Conservation (phyloP, 305 asterid species). For the Striga hermonthica region DNA sequence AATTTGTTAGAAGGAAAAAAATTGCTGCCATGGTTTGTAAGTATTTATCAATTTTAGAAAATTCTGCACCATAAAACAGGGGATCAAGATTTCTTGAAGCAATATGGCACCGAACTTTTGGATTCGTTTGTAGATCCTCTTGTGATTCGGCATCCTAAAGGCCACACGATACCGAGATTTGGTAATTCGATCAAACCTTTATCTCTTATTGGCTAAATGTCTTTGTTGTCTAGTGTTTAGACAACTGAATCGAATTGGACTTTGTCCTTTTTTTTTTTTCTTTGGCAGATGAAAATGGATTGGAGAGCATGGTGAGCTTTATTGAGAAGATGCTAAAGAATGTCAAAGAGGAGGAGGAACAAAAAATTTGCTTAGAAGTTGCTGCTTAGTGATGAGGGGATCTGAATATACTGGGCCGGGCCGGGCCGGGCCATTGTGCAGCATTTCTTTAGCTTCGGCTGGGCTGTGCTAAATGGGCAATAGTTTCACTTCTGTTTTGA, state of each 20-base stretch:
- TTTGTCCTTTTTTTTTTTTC: neutral
- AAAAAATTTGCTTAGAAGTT: conserved; percentile 20
- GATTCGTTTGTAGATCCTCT: conserved; percentile 64
- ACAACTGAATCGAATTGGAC: neutral
- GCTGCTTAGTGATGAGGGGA: conserved; percentile 12
- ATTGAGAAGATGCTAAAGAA: conserved; percentile 56
- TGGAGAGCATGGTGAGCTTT: conserved; percentile 65
- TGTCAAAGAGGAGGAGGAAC: conserved; percentile 31
- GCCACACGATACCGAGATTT: conserved; percentile 87
- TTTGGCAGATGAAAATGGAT: conserved; percentile 56
- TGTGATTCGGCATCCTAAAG: conserved; percentile 82
- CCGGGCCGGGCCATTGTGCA: neutral
- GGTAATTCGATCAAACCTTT: conserved; percentile 42
- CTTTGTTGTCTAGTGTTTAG: neutral
- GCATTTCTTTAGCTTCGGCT: no score
- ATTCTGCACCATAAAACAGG: conserved; percentile 44
- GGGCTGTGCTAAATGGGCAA: no score
- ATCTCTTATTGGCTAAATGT: neutral
- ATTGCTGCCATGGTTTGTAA: neutral
- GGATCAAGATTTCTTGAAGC: conserved; percentile 74
- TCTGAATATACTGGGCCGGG: neutral
- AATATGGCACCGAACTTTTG: conserved; percentile 57
- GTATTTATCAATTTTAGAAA: neutral
- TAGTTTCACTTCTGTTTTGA: no score
- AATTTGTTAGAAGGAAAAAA: neutral